Conservation (phyloP, 2,329 filamentous ascomycete genomes). For the Cercospora nicotianae region DNA sequence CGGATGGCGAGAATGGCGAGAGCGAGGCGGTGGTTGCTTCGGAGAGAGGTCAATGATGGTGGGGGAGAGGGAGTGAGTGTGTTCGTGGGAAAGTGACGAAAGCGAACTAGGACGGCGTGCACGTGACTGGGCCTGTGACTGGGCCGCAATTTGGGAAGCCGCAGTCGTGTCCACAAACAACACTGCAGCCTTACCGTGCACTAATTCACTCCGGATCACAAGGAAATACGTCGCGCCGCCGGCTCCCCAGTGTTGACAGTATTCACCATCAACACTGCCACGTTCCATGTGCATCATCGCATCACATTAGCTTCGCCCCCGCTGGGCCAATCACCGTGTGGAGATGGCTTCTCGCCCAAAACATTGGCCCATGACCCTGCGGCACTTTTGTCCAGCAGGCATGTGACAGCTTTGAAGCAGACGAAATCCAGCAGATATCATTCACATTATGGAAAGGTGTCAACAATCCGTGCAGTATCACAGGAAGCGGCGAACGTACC, state of each 20-base stretch:
- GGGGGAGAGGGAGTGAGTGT: constrained; percentile 1
- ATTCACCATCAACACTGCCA: background rate
- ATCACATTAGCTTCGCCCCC: background rate
- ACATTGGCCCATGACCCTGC: constrained; percentile 1
- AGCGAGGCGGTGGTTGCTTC: background rate
- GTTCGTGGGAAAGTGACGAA: constrained; percentile 6
- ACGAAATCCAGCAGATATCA: background rate
- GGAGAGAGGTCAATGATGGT: constrained; percentile 3
- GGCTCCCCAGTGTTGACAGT: background rate
- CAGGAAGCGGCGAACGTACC: background rate
- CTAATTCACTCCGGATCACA: background rate
- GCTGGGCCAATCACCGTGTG: background rate
- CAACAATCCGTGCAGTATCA: background rate
- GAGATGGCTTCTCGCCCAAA: background rate
- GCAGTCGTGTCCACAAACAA: background rate
- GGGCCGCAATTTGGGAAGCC: constrained; percentile 1
- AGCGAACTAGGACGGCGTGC: constrained; percentile 1
- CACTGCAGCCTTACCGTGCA: background rate
- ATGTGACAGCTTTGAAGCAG: background rate
- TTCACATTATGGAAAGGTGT: background rate
- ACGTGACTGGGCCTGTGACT: background rate
- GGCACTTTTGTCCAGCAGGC: background rate
- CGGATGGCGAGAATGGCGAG: background rate
- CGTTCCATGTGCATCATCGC: constrained; percentile 2
- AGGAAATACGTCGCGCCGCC: background rate